Conservation (phyloP, 1,284 basidiomycete genomes). For the Ceratorhiza oryzae-sativae region DNA sequence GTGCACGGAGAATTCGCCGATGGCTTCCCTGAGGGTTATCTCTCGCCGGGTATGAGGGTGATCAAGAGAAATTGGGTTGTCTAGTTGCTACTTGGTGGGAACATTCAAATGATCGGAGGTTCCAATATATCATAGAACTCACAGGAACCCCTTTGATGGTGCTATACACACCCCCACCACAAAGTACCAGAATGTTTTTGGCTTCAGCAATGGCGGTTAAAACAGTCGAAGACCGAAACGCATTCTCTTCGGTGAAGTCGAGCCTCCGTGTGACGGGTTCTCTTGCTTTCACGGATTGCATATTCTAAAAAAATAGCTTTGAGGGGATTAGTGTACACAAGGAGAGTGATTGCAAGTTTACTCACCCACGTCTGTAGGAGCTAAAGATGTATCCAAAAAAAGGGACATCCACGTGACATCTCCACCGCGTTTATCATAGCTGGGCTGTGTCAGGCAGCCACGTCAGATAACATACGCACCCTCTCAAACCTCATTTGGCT, state of each 20-base stretch:
- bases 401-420: too few species aligned
- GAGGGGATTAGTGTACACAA: background rate
- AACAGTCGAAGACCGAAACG: background rate
- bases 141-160: background rate
- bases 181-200: background rate
- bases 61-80: background rate
- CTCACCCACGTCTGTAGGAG: too few species aligned
- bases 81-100: background rate
- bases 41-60: background rate
- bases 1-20: background rate
- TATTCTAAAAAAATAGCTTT: background rate
- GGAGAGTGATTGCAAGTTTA: too few species aligned
- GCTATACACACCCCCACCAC: background rate
- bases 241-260: background rate
- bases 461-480: too few species aligned
- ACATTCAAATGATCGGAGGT: background rate
- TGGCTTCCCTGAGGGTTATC: background rate
- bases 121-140: background rate
- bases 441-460: too few species aligned
- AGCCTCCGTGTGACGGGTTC: background rate
- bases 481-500: too few species aligned
- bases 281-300: background rate
- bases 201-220: background rate
- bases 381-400: too few species aligned
- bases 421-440: too few species aligned